A percentile compares a stretch with the other conserved stretches of the same genome.
These are phyloP conservation scores for Hemileia vastatrix DNA, from an alignment of 1,284 basidiomycete species.

Conservation along the genomic window DNA sequence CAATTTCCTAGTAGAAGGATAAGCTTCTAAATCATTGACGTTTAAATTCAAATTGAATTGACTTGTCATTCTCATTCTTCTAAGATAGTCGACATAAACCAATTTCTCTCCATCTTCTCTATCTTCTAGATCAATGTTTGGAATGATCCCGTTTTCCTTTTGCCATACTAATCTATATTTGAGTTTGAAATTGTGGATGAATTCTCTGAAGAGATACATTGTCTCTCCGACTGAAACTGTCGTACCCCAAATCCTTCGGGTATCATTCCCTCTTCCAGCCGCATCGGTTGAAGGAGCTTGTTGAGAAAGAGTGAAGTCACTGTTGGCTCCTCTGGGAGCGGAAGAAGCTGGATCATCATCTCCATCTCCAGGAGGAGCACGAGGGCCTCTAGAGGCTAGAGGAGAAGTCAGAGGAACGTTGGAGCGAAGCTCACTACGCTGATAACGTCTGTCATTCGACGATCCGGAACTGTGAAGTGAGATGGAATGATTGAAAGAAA, in stretches of 20 bases:
- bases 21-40: constrained; percentile 39
- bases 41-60: constrained; percentile 42
- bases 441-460: constrained; percentile 34
- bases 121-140: background rate
- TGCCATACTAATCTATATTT: constrained; percentile 43
- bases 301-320: constrained; percentile 35
- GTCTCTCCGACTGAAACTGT: constrained; percentile 39
- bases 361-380: background rate
- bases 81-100: constrained; percentile 41
- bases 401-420: constrained; percentile 34
- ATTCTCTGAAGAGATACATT: constrained; percentile 38
- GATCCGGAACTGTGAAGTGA: constrained; percentile 29
- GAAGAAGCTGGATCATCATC: background rate
- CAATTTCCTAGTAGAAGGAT: constrained; percentile 36
- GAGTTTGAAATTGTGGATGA: constrained; percentile 40
- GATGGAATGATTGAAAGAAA: background rate
- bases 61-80: constrained; percentile 39
- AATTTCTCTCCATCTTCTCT: constrained; percentile 38
- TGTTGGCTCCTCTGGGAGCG: constrained; percentile 1
- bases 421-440: constrained; percentile 41
- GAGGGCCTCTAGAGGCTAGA: background rate
- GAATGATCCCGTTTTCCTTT: constrained; percentile 28
- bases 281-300: constrained; percentile 28
- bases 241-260: no score
- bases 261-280: constrained; percentile 23